phyloP scores from a whole-genome alignment of 257 asterid species.

The Nicotiana obtusifolia region DNA sequence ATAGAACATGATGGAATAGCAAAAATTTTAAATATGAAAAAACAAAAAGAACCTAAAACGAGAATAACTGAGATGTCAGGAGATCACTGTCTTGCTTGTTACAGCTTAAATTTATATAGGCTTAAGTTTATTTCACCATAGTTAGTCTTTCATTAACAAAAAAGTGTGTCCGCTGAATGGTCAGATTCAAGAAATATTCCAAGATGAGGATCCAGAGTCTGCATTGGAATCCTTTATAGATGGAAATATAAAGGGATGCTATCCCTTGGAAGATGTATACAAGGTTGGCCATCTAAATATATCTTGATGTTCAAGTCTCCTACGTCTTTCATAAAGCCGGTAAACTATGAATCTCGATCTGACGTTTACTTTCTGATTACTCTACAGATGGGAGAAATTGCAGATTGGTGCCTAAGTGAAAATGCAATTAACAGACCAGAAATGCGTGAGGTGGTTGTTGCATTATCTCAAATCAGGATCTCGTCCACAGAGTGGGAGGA shows the following conservation, averaged over 20 bases:
- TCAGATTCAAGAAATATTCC: constrained; percentile 51
- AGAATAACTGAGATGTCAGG: not conserved
- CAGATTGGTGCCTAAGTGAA: constrained; percentile 73
- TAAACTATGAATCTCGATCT: not conserved
- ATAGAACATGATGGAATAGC: not conserved
- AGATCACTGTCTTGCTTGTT: not conserved
- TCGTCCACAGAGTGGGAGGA: constrained; percentile 89
- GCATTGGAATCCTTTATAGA: constrained; percentile 52
- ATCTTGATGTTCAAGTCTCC: not conserved
- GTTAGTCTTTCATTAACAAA: not conserved
- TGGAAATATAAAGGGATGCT: constrained; percentile 48
- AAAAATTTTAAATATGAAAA: not conserved
- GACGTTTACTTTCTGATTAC: not conserved
- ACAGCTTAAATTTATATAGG: not conserved
- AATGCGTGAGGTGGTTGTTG: constrained; percentile 65
- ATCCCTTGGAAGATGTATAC: constrained; percentile 56
- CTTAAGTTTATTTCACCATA: not conserved
- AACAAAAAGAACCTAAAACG: not conserved
- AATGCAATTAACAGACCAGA: constrained; percentile 76
- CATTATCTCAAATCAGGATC: constrained; percentile 46
- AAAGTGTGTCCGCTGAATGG: not conserved
- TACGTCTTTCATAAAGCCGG: not conserved
- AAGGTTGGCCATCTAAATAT: constrained; percentile 36
- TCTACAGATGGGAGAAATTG: constrained; percentile 66
- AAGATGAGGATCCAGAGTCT: constrained; percentile 45